These are phyloP conservation scores for Nothomitra cinnamomea DNA, from an alignment of 2,329 filamentous ascomycete genomes.

Conservation along the genomic window DNA sequence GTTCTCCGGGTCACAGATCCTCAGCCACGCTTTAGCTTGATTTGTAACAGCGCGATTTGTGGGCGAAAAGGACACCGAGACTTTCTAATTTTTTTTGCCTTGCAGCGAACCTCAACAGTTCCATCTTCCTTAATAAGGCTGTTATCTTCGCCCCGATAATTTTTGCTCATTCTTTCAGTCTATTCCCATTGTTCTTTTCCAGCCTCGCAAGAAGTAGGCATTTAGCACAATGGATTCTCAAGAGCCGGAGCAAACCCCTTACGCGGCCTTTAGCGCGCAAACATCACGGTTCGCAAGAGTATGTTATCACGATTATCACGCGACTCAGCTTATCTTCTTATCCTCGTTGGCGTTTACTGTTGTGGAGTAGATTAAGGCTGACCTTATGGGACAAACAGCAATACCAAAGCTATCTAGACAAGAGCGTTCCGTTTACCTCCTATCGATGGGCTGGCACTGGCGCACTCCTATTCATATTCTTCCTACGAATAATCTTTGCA, in stretches of 20 bases:
- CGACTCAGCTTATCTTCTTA: not conserved
- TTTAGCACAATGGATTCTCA: constrained; percentile 53
- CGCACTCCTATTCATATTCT: constrained; percentile 61
- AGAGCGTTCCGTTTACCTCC: constrained; percentile 72
- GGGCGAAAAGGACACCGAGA: not conserved
- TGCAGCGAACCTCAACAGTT: not conserved
- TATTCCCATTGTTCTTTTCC: not conserved
- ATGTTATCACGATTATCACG: constrained; percentile 19
- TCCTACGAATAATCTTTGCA: constrained; percentile 71
- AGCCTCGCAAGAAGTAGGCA: not conserved
- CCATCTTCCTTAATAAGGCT: not conserved
- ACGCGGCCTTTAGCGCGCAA: constrained; percentile 74
- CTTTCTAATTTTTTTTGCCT: not conserved
- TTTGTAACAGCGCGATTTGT: not conserved
- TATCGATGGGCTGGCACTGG: constrained; percentile 88
- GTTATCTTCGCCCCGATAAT: not conserved
- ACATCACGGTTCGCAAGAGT: constrained; percentile 61
- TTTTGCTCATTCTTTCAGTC: not conserved
- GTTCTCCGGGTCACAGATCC: too few species aligned
- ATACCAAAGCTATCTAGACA: constrained; percentile 89
- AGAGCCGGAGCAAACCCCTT: constrained; percentile 81
- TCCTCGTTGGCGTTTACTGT: not conserved
- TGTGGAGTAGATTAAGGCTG: not conserved
- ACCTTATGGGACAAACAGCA: constrained; percentile 34
- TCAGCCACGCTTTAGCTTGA: not conserved